phyloP scores from a whole-genome alignment of 2,329 filamentous ascomycete species.

The Ophiognomonia clavigignenti-juglandacearum region DNA sequence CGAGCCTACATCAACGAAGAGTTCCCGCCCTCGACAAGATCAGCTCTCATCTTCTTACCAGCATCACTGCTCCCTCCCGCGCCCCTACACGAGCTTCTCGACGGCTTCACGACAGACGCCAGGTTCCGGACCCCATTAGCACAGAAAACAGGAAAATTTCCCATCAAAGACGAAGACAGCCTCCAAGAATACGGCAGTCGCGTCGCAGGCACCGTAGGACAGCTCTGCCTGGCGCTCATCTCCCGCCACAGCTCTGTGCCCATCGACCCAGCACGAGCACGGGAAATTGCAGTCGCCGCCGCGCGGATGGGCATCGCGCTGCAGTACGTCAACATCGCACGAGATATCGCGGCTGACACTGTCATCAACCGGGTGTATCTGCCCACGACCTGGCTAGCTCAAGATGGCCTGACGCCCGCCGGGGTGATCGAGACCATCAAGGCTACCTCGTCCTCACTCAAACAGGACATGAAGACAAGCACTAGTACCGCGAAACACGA shows the following conservation, averaged over 20 bases:
- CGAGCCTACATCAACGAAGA: slow-evolving; percentile 35
- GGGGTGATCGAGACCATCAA: slow-evolving; percentile 49
- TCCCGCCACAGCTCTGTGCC: slow-evolving; percentile 47
- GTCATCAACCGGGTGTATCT: slow-evolving; percentile 63
- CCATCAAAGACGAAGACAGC: slow-evolving; percentile 54
- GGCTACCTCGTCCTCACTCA: slow-evolving; percentile 33
- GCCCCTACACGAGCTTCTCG: slow-evolving; percentile 59
- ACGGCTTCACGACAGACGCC: slow-evolving; percentile 66
- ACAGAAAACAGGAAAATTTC: slow-evolving; percentile 32
- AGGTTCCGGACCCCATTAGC: slow-evolving; percentile 35
- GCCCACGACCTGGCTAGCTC: slow-evolving; percentile 58
- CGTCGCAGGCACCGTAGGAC: slow-evolving; percentile 69
- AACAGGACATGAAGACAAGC: background rate
- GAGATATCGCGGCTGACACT: slow-evolving; percentile 67
- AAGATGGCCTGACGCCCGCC: slow-evolving; percentile 47
- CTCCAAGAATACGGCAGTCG: slow-evolving; percentile 60
- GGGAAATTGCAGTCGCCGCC: slow-evolving; percentile 49
- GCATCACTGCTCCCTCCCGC: slow-evolving; percentile 48
- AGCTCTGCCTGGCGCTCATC: slow-evolving; percentile 63
- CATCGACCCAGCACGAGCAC: slow-evolving; percentile 26
- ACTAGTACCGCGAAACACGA: too few relatives aligned
- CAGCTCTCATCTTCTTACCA: slow-evolving; percentile 57
- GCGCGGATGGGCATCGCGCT: slow-evolving; percentile 66
- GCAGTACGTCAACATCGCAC: slow-evolving; percentile 74
- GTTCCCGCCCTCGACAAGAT: slow-evolving; percentile 48